Base-by-base conservation (phyloP, 306 rosid species). In the Cucumis melo region DNA sequence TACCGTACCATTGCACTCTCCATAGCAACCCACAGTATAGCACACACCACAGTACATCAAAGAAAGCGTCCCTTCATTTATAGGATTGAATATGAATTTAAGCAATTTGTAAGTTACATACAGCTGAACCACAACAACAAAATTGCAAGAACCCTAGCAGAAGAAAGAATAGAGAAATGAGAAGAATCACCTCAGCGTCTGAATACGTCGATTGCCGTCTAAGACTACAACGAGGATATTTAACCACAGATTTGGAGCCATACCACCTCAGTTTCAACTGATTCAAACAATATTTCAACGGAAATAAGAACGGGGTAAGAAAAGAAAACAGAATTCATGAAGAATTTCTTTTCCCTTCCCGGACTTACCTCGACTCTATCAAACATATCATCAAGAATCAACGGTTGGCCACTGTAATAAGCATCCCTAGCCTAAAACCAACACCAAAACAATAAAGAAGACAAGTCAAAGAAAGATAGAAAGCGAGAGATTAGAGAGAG, bases 361-460 rank as follows among this genome's bases (percentile, higher is more conserved):
- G 39, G 20, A 20, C 34, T 32, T 51, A 89, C 97, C 98, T 93
- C 98, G 11, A 91, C 89, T 86, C 93, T 89, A 64, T 91, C 97
- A 80, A 91, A 91, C 96, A 93, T 93, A 75, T 93, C 98, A 80
- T 93, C 98, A 41, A 93, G 83, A n/a, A 93, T 93, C 87, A 93
- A 85, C 71, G 98, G 98, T 71, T 89, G 72, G 10, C 98, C 98
- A 41, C 96, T 89, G 84, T 93, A 93, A 82, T 93, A 93, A 8
- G 97, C 89, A 84, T 89, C 97, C 78, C 93, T 85, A 36, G 98
- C 97, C 98, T 93, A 73, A 39, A 59, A 5, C 75, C 74, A 53
- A 27, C 67, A 63, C 32, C 48, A 55, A 6, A 23, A 29, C 0
- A 17, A 76, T 15, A 15, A 51, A 76, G 9, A 15, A 51, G 20